phyloP scores from a whole-genome alignment of 306 rosid genomes.

The Biancaea sappan region DNA sequence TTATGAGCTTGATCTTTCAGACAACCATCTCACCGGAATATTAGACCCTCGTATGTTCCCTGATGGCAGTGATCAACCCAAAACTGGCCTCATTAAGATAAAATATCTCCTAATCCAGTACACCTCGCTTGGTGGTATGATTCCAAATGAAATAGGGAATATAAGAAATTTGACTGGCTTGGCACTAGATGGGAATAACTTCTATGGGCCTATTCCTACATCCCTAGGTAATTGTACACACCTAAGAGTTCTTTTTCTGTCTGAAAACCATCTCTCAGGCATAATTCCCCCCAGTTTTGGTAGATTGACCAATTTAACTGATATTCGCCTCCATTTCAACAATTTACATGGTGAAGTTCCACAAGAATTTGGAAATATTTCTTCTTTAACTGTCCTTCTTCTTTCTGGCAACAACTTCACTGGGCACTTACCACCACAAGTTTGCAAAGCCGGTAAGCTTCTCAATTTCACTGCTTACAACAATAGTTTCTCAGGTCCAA shows the following conservation, averaged over 20 bases:
- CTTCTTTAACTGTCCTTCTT: too few species aligned
- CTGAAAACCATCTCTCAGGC: conserved; percentile 40
- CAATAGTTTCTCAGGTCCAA: conserved; percentile 42
- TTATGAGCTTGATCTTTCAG: conserved; percentile 43
- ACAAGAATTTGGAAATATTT: too few species aligned
- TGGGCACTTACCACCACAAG: too few species aligned
- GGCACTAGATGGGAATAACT: conserved; percentile 23
- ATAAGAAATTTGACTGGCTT: not conserved
- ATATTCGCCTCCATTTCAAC: conserved; percentile 28
- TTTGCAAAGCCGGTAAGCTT: too few species aligned
- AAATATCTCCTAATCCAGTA: conserved; percentile 2
- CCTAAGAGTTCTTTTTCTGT: conserved; percentile 17
- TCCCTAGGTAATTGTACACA: conserved; percentile 38
- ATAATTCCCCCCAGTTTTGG: conserved; percentile 33
- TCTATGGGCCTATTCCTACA: conserved; percentile 42
- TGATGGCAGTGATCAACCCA: conserved; percentile 29
- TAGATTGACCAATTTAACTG: conserved; percentile 21
- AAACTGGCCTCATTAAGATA: conserved; percentile 33
- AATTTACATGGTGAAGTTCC: conserved; percentile 30
- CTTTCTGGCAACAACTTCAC: too few species aligned
- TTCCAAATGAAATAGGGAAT: too few species aligned
- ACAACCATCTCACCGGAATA: too few species aligned
- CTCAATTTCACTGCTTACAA: conserved; percentile 32
- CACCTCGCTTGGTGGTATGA: too few species aligned
- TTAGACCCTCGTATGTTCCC: too few species aligned